phyloP scores from a whole-genome alignment of 148 eudicot species.

The Chenopodium album region DNA sequence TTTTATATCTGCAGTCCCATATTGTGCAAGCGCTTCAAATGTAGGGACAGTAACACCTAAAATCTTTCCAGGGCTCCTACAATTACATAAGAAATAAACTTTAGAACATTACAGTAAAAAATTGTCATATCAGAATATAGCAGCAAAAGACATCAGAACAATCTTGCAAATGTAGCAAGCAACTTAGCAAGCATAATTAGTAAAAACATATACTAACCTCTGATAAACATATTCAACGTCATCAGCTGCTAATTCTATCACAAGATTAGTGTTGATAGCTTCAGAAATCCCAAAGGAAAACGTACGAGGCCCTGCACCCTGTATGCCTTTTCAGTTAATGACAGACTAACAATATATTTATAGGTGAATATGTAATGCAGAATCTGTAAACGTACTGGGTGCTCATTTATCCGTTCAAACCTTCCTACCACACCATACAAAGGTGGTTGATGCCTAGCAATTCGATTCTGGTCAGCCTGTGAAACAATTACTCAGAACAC shows the following conservation, averaged over 20 bases:
- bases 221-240: slow-evolving; percentile 91
- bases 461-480: slow-evolving; percentile 85
- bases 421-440: slow-evolving; percentile 74
- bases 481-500: slow-evolving; percentile 3
- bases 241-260: slow-evolving; percentile 85
- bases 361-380: not conserved
- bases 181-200: not conserved
- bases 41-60: slow-evolving; percentile 69
- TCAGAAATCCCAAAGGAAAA: slow-evolving; percentile 91
- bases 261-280: slow-evolving; percentile 73
- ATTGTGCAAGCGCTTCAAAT: slow-evolving; percentile 91
- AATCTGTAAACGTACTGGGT: slow-evolving; percentile 67
- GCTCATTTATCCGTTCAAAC: slow-evolving; percentile 88
- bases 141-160: not conserved
- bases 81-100: not conserved
- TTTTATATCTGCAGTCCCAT: slow-evolving; percentile 73
- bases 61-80: slow-evolving; percentile 91
- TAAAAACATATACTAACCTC: slow-evolving; percentile 38
- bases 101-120: not conserved
- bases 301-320: slow-evolving; percentile 83
- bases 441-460: slow-evolving; percentile 72
- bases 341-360: not conserved
- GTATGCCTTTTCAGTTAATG: slow-evolving; percentile 29
- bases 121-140: not conserved
- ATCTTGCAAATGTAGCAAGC: not conserved